phyloP scores from a whole-genome alignment of 2,329 filamentous ascomycete genomes.

The Botrytis tulipae region DNA sequence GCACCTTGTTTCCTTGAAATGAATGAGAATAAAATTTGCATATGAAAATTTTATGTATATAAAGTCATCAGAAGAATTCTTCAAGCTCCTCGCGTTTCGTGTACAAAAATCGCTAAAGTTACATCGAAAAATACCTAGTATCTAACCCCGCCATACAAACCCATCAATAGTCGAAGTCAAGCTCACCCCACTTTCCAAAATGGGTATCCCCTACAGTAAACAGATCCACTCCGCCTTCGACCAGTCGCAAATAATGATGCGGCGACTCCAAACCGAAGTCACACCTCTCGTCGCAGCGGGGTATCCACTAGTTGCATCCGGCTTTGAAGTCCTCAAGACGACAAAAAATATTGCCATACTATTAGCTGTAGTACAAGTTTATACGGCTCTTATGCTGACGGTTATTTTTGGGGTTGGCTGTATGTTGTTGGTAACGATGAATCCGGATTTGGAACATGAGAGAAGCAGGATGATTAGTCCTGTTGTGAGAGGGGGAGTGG shows the following conservation, averaged over 20 bases:
- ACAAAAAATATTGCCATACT: background rate
- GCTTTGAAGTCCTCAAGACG: background rate
- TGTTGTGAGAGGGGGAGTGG: background rate
- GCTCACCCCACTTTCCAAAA: background rate
- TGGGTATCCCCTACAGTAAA: constrained; percentile 2
- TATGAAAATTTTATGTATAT: background rate
- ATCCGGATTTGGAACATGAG: background rate
- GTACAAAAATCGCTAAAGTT: background rate
- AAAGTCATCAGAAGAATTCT: background rate
- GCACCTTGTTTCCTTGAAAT: background rate
- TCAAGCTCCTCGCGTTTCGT: background rate
- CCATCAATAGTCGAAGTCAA: background rate
- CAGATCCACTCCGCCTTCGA: background rate
- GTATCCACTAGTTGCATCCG: background rate
- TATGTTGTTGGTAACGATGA: background rate
- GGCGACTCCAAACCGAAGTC: background rate
- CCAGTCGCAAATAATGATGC: constrained; percentile 6
- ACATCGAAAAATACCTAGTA: background rate
- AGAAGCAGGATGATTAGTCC: background rate
- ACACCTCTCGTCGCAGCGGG: background rate
- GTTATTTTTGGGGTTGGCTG: background rate
- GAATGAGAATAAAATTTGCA: background rate
- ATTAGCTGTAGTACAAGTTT: background rate
- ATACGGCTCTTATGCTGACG: constrained; percentile 1
- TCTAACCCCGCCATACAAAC: no score